These are phyloP conservation scores for Solanum okadae DNA, from an alignment of 257 asterid genomes.

Conservation along the genomic window DNA sequence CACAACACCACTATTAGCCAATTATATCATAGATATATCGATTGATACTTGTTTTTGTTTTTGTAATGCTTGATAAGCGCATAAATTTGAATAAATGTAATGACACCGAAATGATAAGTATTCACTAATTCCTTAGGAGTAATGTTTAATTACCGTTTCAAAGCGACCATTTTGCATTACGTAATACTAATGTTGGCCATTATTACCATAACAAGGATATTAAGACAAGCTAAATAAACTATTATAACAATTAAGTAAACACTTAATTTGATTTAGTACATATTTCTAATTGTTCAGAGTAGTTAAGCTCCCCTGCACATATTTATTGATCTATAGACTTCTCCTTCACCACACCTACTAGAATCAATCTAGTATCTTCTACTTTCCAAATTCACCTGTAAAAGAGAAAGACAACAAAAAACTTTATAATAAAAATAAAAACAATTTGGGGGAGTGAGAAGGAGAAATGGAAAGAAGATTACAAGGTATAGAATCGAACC, in stretches of 20 bases:
- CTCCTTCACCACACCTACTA: neutral
- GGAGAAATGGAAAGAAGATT: neutral
- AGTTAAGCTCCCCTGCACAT: neutral
- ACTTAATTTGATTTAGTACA: neutral
- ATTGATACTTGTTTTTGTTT: no score
- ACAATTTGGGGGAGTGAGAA: neutral
- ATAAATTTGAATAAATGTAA: neutral
- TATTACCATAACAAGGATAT: neutral
- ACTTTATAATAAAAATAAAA: no score
- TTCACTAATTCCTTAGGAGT: no score
- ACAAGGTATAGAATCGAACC: neutral
- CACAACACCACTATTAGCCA: neutral
- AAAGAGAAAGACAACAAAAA: neutral
- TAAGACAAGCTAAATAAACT: neutral
- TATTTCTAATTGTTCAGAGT: neutral
- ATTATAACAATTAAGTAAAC: neutral
- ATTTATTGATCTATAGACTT: neutral
- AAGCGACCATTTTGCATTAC: neutral
- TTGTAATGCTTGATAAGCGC: neutral
- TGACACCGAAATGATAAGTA: neutral
- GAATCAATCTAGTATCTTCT: neutral
- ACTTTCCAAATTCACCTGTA: neutral
- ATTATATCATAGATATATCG: no score
- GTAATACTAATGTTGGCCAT: neutral
- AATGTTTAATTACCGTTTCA: neutral